Evolutionary conservation across 805 yeast genomes (phyloP).

Genomic region (Henningerozyma blattae): DNA sequence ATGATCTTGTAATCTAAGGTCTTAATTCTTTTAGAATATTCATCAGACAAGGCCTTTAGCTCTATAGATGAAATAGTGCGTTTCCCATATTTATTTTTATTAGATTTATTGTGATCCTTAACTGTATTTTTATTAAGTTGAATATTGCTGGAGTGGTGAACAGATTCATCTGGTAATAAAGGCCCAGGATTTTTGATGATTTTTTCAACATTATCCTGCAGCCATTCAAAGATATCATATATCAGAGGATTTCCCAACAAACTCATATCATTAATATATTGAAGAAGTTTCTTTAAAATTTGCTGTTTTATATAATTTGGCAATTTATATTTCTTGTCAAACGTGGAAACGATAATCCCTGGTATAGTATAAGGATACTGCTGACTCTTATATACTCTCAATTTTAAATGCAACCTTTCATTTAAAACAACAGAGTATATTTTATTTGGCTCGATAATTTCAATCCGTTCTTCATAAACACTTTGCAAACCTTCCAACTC

Average conservation of each 20-base stretch:
- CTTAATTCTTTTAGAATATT: conserved; percentile 25
- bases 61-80: conserved; percentile 21
- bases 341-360: conserved; percentile 47
- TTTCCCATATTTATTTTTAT: conserved; percentile 4
- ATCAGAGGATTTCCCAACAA: conserved; percentile 61
- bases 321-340: conserved; percentile 33
- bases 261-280: conserved; percentile 30
- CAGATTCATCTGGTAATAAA: conserved; percentile 25
- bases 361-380: conserved; percentile 58
- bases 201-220: conserved; percentile 45
- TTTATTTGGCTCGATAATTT: conserved; percentile 18
- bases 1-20: conserved; percentile 27
- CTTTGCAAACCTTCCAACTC: conserved; percentile 59
- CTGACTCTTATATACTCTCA: conserved; percentile 33
- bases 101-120: conserved; percentile 2
- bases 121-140: conserved; percentile 1
- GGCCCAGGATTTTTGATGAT: conserved; percentile 70
- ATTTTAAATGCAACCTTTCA: conserved; percentile 20
- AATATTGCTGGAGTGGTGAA: conserved; percentile 5
- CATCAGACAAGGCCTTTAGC: conserved; percentile 22
- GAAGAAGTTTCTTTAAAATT: conserved; percentile 36
- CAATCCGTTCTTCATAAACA: conserved; percentile 41
- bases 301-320: conserved; percentile 62
- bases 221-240: conserved; percentile 63
- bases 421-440: conserved; percentile 24